phyloP scores from a whole-genome alignment of 257 asterid species.

The Solanum habrochaites region DNA sequence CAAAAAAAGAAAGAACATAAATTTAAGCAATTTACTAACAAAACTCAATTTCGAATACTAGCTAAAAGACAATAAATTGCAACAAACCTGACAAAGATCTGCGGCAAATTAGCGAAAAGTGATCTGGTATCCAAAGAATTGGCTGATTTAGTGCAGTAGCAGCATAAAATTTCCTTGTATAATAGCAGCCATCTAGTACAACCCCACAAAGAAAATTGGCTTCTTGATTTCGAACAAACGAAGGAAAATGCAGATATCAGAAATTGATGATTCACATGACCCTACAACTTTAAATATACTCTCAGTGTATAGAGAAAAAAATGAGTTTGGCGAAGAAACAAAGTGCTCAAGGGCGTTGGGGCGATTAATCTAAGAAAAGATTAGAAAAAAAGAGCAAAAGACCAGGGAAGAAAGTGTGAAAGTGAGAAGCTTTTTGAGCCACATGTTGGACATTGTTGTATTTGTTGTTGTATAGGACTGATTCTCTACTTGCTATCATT shows the following conservation, averaged over 20 bases:
- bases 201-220: not conserved
- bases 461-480: not conserved
- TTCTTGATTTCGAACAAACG: not conserved
- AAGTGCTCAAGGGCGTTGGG: not conserved
- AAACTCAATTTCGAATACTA: not conserved
- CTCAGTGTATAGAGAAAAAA: not conserved
- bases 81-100: conserved; percentile 33
- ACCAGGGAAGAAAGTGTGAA: not conserved
- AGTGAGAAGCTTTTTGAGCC: not conserved
- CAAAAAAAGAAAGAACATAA: not conserved
- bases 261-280: not conserved
- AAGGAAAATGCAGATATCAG: not conserved
- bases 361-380: not conserved
- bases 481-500: not conserved
- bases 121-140: conserved; percentile 17
- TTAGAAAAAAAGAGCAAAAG: not conserved
- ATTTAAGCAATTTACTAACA: not conserved
- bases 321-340: not conserved
- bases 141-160: conserved; percentile 26
- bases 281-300: not conserved
- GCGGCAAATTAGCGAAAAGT: conserved; percentile 10
- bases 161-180: conserved; percentile 40
- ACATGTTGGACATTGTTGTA: not conserved
- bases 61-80: not conserved
- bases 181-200: conserved; percentile 33